A percentile compares a stretch with the other conserved stretches of the same genome.
phyloP scores from a whole-genome alignment of 257 asterid species.

The Euphrasia confusa region DNA sequence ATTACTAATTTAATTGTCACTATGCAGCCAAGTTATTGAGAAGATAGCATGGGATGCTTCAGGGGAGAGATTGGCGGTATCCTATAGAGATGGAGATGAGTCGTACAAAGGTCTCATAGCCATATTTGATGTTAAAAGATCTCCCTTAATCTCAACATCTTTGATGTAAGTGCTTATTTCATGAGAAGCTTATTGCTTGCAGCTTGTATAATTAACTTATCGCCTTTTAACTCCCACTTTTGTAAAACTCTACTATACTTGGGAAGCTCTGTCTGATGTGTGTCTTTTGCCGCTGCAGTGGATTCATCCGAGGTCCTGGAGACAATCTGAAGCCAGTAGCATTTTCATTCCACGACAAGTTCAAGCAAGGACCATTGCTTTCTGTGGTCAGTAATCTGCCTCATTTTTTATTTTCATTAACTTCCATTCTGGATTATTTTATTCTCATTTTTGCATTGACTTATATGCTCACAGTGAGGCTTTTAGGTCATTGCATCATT shows the following conservation, averaged over 20 bases:
- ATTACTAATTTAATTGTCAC: slow-evolving; percentile 12
- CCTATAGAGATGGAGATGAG: slow-evolving; percentile 82
- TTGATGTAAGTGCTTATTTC: slow-evolving; percentile 59
- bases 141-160: slow-evolving; percentile 77
- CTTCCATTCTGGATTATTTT: slow-evolving; percentile 1
- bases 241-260: slow-evolving; percentile 3
- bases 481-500: not conserved
- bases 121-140: slow-evolving; percentile 77
- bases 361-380: slow-evolving; percentile 92
- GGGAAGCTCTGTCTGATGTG: slow-evolving; percentile 8
- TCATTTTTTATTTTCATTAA: not conserved
- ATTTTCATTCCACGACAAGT: slow-evolving; percentile 77
- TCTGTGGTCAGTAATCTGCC: slow-evolving; percentile 70
- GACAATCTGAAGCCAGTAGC: slow-evolving; percentile 82
- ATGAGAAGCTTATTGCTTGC: not conserved
- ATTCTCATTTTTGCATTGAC: not conserved
- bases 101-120: slow-evolving; percentile 84
- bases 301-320: slow-evolving; percentile 97
- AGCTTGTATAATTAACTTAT: not conserved
- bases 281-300: slow-evolving; percentile 44
- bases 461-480: not conserved
- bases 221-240: slow-evolving; percentile 10
- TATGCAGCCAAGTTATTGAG: slow-evolving; percentile 60
- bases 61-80: slow-evolving; percentile 90
- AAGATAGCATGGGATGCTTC: slow-evolving; percentile 98